Evolutionary conservation across 2,329 filamentous ascomycete genomes (phyloP).

Genomic region (Alternaria consortialis): DNA sequence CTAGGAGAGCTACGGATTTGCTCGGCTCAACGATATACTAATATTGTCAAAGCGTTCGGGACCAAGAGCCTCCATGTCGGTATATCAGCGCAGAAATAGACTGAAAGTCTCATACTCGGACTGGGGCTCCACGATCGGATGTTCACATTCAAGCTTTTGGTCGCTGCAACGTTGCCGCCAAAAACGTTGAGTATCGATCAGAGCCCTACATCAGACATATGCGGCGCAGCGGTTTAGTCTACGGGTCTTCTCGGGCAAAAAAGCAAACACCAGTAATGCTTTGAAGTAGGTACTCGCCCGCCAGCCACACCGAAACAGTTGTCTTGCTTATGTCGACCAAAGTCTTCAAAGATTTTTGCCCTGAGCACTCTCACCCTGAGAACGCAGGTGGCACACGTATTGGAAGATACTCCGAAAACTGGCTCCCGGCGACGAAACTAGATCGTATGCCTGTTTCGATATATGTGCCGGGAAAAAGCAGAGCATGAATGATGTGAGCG

Average conservation of each 20-base stretch:
- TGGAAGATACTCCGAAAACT: not conserved
- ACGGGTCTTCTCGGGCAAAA: constrained; percentile 1
- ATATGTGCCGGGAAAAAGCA: constrained; percentile 4
- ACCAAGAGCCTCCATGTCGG: not conserved
- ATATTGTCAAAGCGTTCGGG: not conserved
- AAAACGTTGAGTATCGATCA: not conserved
- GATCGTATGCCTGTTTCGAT: not conserved
- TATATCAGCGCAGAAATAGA: not conserved
- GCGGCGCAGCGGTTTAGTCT: not conserved
- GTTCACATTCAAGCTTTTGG: not conserved
- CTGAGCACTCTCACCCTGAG: not conserved
- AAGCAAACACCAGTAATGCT: not conserved
- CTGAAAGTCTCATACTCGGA: not conserved
- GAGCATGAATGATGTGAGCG: not conserved
- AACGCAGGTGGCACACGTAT: not conserved
- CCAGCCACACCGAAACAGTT: constrained; percentile 4
- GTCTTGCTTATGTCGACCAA: constrained; percentile 6
- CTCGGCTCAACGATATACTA: not conserved
- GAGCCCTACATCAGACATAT: not conserved
- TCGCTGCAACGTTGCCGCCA: not conserved
- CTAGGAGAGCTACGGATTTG: not conserved
- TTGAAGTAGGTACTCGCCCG: constrained; percentile 4
- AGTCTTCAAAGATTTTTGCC: not conserved
- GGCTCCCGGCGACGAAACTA: not conserved
- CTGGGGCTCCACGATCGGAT: not conserved